Percentiles rank a stretch among this genome's conserved stretches.
Evolutionary conservation across 1,284 basidiomycete species (phyloP).

Genomic region (Gymnopus androsaceus): DNA sequence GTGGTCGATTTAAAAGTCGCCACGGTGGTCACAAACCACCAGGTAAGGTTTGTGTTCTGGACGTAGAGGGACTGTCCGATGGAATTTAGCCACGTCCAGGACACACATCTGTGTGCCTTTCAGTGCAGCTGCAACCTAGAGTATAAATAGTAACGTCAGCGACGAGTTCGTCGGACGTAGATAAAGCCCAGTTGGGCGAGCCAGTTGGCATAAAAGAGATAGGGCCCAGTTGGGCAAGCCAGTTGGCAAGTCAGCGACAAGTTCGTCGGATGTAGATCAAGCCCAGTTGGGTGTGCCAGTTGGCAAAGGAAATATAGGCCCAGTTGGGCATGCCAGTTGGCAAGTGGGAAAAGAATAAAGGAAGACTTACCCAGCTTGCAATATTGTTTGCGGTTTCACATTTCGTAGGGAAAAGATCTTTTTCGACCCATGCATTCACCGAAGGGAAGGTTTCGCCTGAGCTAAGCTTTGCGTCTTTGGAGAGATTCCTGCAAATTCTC

Average conservation of each 20-base stretch:
- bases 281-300: too few relatives aligned
- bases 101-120: background rate
- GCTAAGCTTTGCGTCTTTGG: constrained; percentile 10
- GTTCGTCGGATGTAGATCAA: background rate
- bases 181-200: too few relatives aligned
- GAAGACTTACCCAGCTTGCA: too few relatives aligned
- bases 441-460: constrained; percentile 1
- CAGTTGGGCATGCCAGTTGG: background rate
- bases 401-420: constrained; percentile 23
- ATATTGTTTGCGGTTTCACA: constrained; percentile 23
- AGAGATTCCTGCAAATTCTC: constrained; percentile 22
- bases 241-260: too few relatives aligned
- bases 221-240: too few relatives aligned
- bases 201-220: too few relatives aligned
- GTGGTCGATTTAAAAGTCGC: constrained; percentile 1
- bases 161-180: too few relatives aligned
- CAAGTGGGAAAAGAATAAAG: background rate
- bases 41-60: constrained; percentile 26
- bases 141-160: background rate
- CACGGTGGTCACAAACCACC: background rate
- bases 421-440: constrained; percentile 23
- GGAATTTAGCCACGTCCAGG: constrained; percentile 9
- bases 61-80: constrained; percentile 25
- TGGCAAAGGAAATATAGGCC: too few relatives aligned
- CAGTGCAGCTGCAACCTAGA: constrained; percentile 3